These are phyloP conservation scores for Scytalidium lignicola DNA, from an alignment of 2,329 filamentous ascomycete genomes.

Conservation along the genomic window DNA sequence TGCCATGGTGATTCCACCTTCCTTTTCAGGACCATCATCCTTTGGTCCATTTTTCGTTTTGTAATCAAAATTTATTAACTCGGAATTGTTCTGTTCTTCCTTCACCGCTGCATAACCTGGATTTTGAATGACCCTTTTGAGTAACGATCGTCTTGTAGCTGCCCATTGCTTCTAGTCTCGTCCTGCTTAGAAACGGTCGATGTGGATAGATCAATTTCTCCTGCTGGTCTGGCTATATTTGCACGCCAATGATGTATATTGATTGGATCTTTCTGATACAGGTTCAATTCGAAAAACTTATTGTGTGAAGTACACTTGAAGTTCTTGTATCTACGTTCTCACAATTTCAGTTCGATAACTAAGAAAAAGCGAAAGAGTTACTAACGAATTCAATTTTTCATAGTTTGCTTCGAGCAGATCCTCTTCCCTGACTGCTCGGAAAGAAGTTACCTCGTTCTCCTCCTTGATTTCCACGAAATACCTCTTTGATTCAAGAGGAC, in stretches of 20 bases:
- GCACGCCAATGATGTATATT: conserved; percentile 41
- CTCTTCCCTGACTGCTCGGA: conserved; percentile 31
- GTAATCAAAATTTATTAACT: too few relatives aligned
- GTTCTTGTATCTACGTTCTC: conserved; percentile 44
- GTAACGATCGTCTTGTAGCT: too few relatives aligned
- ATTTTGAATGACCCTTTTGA: too few relatives aligned
- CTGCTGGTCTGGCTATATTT: conserved; percentile 35
- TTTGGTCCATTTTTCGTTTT: too few relatives aligned
- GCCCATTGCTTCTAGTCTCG: too few relatives aligned
- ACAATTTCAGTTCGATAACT: too few relatives aligned
- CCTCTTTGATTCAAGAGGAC: conserved; percentile 36
- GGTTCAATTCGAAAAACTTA: conserved; percentile 44
- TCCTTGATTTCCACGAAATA: conserved; percentile 32
- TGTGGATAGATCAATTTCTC: conserved; percentile 37
- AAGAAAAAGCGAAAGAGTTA: too few relatives aligned
- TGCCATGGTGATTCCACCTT: too few relatives aligned
- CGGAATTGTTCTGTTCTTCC: too few relatives aligned
- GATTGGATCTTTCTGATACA: conserved; percentile 41
- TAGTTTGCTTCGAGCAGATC: conserved; percentile 37
- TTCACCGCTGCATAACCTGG: too few relatives aligned
- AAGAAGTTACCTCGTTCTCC: conserved; percentile 12
- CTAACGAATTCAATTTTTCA: conserved; percentile 41
- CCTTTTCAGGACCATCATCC: too few relatives aligned
- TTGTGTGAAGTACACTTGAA: conserved; percentile 38
- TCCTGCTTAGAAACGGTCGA: too few relatives aligned